Base-by-base conservation (phyloP, 805 yeast species). In the Huiozyma naganishii region DNA sequence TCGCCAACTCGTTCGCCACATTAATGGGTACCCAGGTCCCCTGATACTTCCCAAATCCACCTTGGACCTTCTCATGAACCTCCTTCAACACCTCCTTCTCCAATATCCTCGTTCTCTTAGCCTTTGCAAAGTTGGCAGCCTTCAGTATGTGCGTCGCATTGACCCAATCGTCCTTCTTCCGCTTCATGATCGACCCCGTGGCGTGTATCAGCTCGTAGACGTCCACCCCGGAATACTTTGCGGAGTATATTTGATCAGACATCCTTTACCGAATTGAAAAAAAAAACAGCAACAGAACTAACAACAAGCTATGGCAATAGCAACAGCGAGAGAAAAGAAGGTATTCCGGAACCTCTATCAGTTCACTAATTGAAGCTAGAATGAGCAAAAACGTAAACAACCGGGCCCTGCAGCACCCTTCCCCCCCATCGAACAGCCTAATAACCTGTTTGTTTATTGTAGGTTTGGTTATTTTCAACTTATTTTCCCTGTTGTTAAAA, bases 11-110 rank as follows among this genome's bases (percentile, higher is more conserved):
- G 17, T 68, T 64, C 1, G 95, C 97, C 42, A 83, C 75, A 8
- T 72, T 77, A 47, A 85, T 64, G 0, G 97, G 97, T 6, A 89
- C 88, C 95, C 96, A 89, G 2, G 96, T 89, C 27, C 96, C 97
- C 64, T 89, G 97, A 63, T 88, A 89, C 58, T 89, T 81, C 43
- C 97, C 97, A 59, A 88, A 89, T 4, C 97, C 97, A 48, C 97
- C 97, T 63, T 89, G 97, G 23, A 89, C 87, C 61, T 89, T 90
- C 55, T 89, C 96, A 62, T 89, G 97, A 12, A 70, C 65, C 7
- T 94, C 95, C 35, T 73, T 75, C 55, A 90, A 95, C 11, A 89
- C 95, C 49, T 89, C 96, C 56, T 83, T 78, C 58, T 89, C 97
- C 53, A 89, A 71, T 48, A 89, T 88, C 53, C 95, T 79, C 27